Evolutionary conservation across 371 early-diverging fungal species (phyloP).

Genomic region (Caulochytrium protostelioides): DNA sequence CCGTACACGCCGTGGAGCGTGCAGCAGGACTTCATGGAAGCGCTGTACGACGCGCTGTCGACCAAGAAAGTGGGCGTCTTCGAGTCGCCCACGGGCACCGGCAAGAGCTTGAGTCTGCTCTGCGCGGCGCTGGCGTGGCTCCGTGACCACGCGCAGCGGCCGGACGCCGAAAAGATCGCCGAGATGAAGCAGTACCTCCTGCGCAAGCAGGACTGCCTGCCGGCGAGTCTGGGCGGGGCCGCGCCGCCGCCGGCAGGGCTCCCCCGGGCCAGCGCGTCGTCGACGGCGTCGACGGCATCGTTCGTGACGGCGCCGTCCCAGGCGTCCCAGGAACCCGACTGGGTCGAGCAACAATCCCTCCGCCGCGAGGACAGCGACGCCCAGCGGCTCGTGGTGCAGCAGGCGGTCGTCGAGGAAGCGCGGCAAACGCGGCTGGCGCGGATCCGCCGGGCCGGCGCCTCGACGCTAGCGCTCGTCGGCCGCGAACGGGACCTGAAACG

Average conservation of each 20-base stretch:
- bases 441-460: constrained; percentile 7
- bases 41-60: constrained; percentile 42
- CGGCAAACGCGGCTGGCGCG: constrained; percentile 12
- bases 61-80: constrained; percentile 53
- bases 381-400: too few species aligned
- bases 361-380: background rate
- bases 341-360: constrained; percentile 5
- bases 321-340: constrained; percentile 11
- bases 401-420: constrained; percentile 8
- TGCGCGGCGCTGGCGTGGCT: constrained; percentile 71
- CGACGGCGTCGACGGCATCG: background rate
- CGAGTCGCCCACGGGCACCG: constrained; percentile 82
- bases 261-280: too few species aligned
- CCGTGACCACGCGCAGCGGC: constrained; percentile 14
- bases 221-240: background rate
- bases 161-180: constrained; percentile 7
- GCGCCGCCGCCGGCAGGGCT: background rate
- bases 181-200: background rate
- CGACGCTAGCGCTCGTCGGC: constrained; percentile 1
- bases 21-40: constrained; percentile 58
- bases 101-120: constrained; percentile 66
- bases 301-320: background rate
- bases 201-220: background rate
- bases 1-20: constrained; percentile 52
- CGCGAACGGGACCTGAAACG: constrained; percentile 4